Percentiles rank a stretch among this genome's conserved stretches.
Conservation (phyloP, 495 filamentous ascomycete species). For the Xylaria intraflava region DNA sequence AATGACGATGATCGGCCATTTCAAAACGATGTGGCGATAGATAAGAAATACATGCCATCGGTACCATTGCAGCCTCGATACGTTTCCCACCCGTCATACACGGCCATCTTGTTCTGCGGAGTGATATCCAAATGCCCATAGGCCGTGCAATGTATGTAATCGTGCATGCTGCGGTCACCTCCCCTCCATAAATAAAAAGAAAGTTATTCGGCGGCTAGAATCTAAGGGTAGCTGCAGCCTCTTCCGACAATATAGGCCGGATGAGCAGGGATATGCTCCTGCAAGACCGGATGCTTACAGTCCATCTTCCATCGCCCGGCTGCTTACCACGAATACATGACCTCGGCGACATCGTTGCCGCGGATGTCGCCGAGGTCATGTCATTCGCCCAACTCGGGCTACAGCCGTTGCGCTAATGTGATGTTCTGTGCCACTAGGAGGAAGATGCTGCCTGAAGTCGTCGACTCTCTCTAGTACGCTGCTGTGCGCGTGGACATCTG, state of each 20-base stretch:
- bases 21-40: neutral
- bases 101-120: neutral
- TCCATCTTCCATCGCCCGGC: conserved; percentile 3
- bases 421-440: conserved; percentile 8
- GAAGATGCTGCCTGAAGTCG: conserved; percentile 9
- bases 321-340: conserved; percentile 1
- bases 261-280: conserved; percentile 7
- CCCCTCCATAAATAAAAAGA: conserved; percentile 5
- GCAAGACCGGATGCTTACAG: conserved; percentile 10
- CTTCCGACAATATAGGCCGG: conserved; percentile 6
- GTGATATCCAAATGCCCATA: neutral
- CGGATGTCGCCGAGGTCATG: conserved; percentile 3
- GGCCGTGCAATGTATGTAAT: neutral
- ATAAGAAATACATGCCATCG: neutral
- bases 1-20: neutral
- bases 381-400: conserved; percentile 6
- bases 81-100: neutral
- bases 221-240: conserved; percentile 10
- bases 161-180: neutral
- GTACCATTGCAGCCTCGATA: neutral
- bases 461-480: conserved; percentile 2
- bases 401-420: conserved; percentile 8
- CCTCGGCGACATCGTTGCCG: conserved; percentile 1
- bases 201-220: neutral
- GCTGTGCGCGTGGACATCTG: neutral